Evolutionary conservation across 192 early-diverging fungal genomes (phyloP).

Genomic region (Piromyces sp.): DNA sequence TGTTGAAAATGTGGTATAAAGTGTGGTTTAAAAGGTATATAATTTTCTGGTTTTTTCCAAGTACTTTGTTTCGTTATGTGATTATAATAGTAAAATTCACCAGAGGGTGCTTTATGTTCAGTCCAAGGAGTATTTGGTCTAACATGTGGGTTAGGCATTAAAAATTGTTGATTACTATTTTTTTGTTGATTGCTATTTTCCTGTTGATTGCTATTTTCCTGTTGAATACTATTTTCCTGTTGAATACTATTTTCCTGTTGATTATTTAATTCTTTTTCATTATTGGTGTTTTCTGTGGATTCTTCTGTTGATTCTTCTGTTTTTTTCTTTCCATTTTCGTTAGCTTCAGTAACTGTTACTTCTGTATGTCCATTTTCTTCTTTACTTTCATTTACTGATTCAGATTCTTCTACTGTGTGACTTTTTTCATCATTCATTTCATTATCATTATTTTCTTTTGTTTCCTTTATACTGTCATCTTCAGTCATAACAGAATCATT

Average conservation of each 20-base stretch:
- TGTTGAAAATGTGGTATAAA: conserved; percentile 5
- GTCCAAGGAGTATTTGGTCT: conserved; percentile 16
- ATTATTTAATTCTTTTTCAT: background rate
- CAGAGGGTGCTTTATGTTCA: conserved; percentile 38
- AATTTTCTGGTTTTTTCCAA: conserved; percentile 25
- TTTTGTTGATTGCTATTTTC: background rate
- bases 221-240: no score
- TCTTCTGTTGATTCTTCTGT: no score
- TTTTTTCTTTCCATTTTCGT: no score
- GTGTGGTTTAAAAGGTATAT: conserved; percentile 9
- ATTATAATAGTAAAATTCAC: conserved; percentile 59
- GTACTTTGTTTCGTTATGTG: conserved; percentile 41
- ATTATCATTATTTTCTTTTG: background rate
- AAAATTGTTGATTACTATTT: background rate
- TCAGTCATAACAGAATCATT: no score
- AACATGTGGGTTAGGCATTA: background rate
- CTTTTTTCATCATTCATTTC: background rate
- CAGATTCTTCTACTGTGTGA: background rate
- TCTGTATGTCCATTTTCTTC: no score
- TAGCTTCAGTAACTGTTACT: no score
- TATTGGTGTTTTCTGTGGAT: no score
- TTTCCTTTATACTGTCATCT: no score
- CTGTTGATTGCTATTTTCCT: no score
- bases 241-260: background rate
- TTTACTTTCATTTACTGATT: no score